A percentile compares a stretch with the other conserved stretches of the same genome.
Evolutionary conservation across 495 filamentous ascomycete species (phyloP).

Genomic region (Lepidopterella palustris): DNA sequence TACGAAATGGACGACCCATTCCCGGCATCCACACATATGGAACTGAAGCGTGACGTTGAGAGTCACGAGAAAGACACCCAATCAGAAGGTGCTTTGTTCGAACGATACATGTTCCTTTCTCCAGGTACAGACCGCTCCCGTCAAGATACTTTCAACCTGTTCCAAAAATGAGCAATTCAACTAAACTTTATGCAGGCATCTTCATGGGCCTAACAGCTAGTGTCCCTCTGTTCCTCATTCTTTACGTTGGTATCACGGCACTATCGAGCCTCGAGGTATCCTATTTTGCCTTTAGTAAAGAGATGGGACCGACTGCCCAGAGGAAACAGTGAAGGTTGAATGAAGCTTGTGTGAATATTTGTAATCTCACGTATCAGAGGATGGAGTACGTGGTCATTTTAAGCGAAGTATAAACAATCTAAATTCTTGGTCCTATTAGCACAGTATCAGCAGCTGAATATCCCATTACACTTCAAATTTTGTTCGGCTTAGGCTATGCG

Average conservation of each 20-base stretch:
- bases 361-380: conserved; percentile 16
- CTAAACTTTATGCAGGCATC: conserved; percentile 52
- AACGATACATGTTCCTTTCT: conserved; percentile 85
- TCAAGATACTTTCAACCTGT: conserved; percentile 15
- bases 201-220: conserved; percentile 72
- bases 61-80: conserved; percentile 32
- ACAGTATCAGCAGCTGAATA: too few relatives aligned
- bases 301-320: conserved; percentile 78
- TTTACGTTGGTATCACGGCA: conserved; percentile 69
- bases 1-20: conserved; percentile 51
- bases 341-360: conserved; percentile 13
- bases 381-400: conserved; percentile 4
- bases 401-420: too few relatives aligned
- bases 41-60: conserved; percentile 51
- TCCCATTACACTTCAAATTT: too few relatives aligned
- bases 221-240: conserved; percentile 64
- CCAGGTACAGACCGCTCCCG: conserved; percentile 47
- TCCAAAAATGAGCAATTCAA: not conserved
- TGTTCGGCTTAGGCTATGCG: too few relatives aligned
- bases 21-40: conserved; percentile 47
- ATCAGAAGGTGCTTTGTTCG: conserved; percentile 60
- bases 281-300: conserved; percentile 94
- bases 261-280: conserved; percentile 75
- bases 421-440: too few relatives aligned
- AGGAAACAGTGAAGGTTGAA: conserved; percentile 67